Evolutionary conservation across 2,329 filamentous ascomycete genomes (phyloP).

Genomic region (Uncinocarpus reesii): DNA sequence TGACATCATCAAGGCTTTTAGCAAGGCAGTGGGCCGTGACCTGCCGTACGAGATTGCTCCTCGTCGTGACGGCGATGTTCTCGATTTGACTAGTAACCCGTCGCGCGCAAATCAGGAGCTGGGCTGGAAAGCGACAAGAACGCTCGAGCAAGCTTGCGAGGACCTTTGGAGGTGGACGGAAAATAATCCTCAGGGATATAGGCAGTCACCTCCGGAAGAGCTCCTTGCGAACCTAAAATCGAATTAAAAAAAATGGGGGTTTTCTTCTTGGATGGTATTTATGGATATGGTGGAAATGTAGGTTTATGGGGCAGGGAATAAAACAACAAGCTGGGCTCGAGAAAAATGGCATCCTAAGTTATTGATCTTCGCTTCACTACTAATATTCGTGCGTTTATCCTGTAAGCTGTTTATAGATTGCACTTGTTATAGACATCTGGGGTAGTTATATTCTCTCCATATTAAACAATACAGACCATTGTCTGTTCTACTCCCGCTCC

Average conservation of each 20-base stretch:
- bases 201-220: conserved; percentile 77
- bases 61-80: conserved; percentile 76
- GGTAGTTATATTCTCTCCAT: neutral
- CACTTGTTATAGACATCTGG: neutral
- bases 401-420: too few relatives aligned
- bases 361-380: too few relatives aligned
- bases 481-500: too few relatives aligned
- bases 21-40: conserved; percentile 70
- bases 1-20: conserved; percentile 95
- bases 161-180: conserved; percentile 95
- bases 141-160: conserved; percentile 83
- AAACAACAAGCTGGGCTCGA: neutral
- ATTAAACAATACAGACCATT: too few relatives aligned
- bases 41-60: conserved; percentile 77
- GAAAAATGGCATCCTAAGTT: too few relatives aligned
- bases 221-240: conserved; percentile 48
- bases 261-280: neutral
- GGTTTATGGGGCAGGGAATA: neutral
- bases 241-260: neutral
- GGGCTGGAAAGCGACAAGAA: conserved; percentile 80
- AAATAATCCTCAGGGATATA: conserved; percentile 93
- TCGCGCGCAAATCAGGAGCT: conserved; percentile 78
- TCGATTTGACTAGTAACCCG: conserved; percentile 90
- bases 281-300: neutral
- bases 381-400: too few relatives aligned